Conservation (phyloP, 2,329 filamentous ascomycete species). For the Pseudogymnoascus sp. region DNA sequence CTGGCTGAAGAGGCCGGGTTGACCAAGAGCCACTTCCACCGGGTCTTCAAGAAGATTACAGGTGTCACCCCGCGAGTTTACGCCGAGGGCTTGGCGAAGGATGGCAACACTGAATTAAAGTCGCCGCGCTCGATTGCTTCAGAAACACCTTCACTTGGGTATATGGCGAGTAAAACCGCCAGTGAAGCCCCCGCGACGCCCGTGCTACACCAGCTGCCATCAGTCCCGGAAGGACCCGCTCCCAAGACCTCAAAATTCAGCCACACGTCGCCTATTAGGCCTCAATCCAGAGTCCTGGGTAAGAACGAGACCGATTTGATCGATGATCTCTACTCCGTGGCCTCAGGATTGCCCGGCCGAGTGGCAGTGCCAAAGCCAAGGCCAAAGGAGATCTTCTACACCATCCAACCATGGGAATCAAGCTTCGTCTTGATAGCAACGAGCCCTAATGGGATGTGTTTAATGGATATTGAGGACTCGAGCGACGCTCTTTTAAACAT, state of each 20-base stretch:
- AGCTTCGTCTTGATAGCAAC: conserved; percentile 1
- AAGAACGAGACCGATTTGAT: neutral
- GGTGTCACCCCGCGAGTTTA: conserved; percentile 34
- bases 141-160: conserved; percentile 5
- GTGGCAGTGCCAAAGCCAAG: neutral
- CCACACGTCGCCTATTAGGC: neutral
- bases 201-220: neutral
- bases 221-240: neutral
- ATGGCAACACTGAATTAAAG: conserved; percentile 21
- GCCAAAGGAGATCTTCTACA: conserved; percentile 3
- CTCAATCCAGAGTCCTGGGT: neutral
- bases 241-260: neutral
- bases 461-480: conserved; percentile 5
- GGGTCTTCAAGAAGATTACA: conserved; percentile 48
- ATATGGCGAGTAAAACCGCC: conserved; percentile 4
- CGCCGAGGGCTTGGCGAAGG: conserved; percentile 6
- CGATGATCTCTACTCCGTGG: conserved; percentile 1
- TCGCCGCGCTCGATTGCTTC: neutral
- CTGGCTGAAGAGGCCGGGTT: conserved; percentile 44
- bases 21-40: conserved; percentile 51
- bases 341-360: neutral
- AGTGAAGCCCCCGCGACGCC: neutral
- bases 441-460: conserved; percentile 2
- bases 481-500: neutral
- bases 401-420: neutral